Evolutionary conservation across 2,329 filamentous ascomycete genomes (phyloP).

Genomic region (Mycosphaerella arachidis): DNA sequence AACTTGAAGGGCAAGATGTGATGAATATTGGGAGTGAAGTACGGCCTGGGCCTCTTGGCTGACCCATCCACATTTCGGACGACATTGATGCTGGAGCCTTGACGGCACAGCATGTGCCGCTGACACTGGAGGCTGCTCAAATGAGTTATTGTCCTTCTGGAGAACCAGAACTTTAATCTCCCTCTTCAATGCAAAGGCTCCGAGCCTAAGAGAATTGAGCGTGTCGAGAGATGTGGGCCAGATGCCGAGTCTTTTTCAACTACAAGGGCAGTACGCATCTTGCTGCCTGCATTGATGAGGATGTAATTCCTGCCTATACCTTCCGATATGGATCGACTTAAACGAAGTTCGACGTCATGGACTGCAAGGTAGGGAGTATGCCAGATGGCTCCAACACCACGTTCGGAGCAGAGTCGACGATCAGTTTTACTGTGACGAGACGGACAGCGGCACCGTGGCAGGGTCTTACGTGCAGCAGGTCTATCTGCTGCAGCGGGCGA

Average conservation of each 20-base stretch:
- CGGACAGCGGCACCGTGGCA: slow-evolving; percentile 32
- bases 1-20: slow-evolving; percentile 14
- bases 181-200: slow-evolving; percentile 1
- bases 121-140: slow-evolving; percentile 13
- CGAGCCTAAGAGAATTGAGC: slow-evolving; percentile 5
- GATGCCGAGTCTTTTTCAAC: slow-evolving; percentile 15
- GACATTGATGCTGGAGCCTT: slow-evolving; percentile 11
- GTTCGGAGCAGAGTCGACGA: slow-evolving; percentile 12
- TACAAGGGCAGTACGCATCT: slow-evolving; percentile 8
- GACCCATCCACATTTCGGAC: slow-evolving; percentile 15
- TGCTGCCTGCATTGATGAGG: slow-evolving; percentile 7
- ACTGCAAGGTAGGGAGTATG: neutral
- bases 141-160: slow-evolving; percentile 15
- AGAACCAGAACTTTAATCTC: slow-evolving; percentile 10
- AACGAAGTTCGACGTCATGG: slow-evolving; percentile 3
- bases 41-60: slow-evolving; percentile 16
- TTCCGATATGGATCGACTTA: slow-evolving; percentile 15
- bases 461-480: slow-evolving; percentile 42
- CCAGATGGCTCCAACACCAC: neutral
- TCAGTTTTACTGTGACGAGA: slow-evolving; percentile 37
- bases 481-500: slow-evolving; percentile 40
- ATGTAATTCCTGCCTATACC: slow-evolving; percentile 8
- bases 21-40: slow-evolving; percentile 14
- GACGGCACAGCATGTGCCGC: slow-evolving; percentile 7
- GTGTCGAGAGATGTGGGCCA: slow-evolving; percentile 12